Evolutionary conservation across 164 flowering plant species (phyloP), one percentile per base, ranked within the genome.

Genomic region (Echeveria elegans): DNA sequence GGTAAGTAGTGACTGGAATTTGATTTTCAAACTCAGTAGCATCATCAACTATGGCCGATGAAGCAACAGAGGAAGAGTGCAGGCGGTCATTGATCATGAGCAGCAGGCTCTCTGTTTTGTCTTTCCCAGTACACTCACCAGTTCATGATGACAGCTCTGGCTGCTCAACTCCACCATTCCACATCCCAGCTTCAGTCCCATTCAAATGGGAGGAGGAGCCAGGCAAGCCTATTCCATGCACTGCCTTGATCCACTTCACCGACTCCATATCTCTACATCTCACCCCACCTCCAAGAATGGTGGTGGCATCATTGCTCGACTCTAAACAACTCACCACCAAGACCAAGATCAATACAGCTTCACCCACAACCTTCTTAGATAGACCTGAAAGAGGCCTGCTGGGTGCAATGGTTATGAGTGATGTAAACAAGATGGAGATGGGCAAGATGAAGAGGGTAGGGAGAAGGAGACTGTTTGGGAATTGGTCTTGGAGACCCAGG

Each of bases 131-230:
- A 12, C 61, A 52, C 58, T 52, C 61, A 28, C 61, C 32, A 3
- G 61, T 14, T 16, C 32, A 28, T 29, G 61, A 56, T 26, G 61
- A 56, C 32, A 15, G 12, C 5, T 56, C 61, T 26, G 61, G 61
- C 61, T 11, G 61, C 61, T 56, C 61, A 26, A 56, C 61, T 28
- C 61, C 61, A 56, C 32, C 61, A 28, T 56, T 56, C 32, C 61
- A 56, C 32, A 28, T 26, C 61, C 12, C 61, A 56, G 61, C 32
- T 56, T 56, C 61, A 28, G 61, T 56, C 7, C 61, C 61, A 28
- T 56, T 56, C 32, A 56, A 56, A 19, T 56, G 61, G 61, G 61
- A 56, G 8, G 61, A 56, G 61, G 61, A 56, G 61, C 61, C 61
- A 14, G 61, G 61, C 1, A 56, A 56, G 31, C 61, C 32, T 15